phyloP scores from a whole-genome alignment of 1,284 basidiomycete genomes.

The Fomitopsis betulina region DNA sequence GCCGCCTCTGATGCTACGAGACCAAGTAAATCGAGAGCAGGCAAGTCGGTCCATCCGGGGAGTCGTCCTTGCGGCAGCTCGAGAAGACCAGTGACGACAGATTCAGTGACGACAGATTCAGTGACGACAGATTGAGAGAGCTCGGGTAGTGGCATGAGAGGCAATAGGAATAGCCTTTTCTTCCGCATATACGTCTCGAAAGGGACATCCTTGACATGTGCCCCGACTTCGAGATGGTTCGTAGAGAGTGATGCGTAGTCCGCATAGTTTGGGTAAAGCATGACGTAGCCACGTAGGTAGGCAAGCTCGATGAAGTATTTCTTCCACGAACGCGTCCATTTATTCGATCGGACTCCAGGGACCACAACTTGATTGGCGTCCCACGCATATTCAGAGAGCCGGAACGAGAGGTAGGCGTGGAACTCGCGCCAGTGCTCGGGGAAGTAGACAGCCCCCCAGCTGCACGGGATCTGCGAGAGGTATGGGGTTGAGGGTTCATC shows the following conservation, averaged over 20 bases:
- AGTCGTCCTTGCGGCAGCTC: slow-evolving; percentile 52
- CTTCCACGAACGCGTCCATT: slow-evolving; percentile 81
- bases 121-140: slow-evolving; percentile 10
- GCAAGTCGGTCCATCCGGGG: slow-evolving; percentile 51
- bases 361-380: slow-evolving; percentile 49
- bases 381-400: slow-evolving; percentile 49
- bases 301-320: slow-evolving; percentile 83
- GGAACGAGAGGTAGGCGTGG: slow-evolving; percentile 64
- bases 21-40: slow-evolving; percentile 70
- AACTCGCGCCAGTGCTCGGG: slow-evolving; percentile 84
- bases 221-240: slow-evolving; percentile 79
- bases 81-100: slow-evolving; percentile 36
- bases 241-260: slow-evolving; percentile 72
- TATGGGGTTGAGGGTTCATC: slow-evolving; percentile 57
- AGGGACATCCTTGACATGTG: slow-evolving; percentile 64
- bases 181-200: slow-evolving; percentile 48
- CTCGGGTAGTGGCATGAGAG: slow-evolving; percentile 51
- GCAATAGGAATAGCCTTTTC: slow-evolving; percentile 60
- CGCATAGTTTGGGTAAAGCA: slow-evolving; percentile 82
- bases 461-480: slow-evolving; percentile 80
- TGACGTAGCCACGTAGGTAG: slow-evolving; percentile 74
- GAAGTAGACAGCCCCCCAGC: slow-evolving; percentile 89
- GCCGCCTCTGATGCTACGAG: slow-evolving; percentile 40
- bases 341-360: slow-evolving; percentile 70
- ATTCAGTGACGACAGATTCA: slow-evolving; percentile 8